A percentile compares a stretch with the other conserved stretches of the same genome.
Conservation (phyloP, 352 stramenopile species). For the Aphanomyces invadans region DNA sequence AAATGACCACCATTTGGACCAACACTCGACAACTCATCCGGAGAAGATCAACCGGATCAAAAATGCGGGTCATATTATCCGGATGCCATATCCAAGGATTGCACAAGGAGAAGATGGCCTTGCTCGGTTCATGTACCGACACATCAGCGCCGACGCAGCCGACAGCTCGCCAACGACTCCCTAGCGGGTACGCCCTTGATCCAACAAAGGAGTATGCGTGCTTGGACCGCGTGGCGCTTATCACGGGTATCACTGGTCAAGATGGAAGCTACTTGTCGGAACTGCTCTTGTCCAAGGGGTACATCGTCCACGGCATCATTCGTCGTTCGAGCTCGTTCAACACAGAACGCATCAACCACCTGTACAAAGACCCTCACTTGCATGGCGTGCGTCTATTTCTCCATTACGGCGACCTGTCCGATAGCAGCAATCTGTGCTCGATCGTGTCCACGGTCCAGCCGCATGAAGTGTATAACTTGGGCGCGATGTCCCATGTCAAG, state of each 20-base stretch:
- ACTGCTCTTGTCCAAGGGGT: slow-evolving; percentile 95
- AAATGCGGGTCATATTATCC: neutral
- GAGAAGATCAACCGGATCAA: neutral
- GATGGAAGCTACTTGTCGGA: slow-evolving; percentile 98
- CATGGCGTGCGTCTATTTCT: slow-evolving; percentile 93
- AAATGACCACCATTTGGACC: neutral
- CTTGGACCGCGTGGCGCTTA: slow-evolving; percentile 65
- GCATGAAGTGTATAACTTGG: slow-evolving; percentile 98
- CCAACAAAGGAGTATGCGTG: slow-evolving; percentile 18
- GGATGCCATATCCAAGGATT: neutral
- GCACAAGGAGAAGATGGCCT: neutral
- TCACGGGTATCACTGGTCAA: slow-evolving; percentile 98
- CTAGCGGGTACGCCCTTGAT: slow-evolving; percentile 17
- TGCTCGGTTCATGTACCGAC: neutral
- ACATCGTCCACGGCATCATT: slow-evolving; percentile 93
- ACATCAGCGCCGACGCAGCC: neutral
- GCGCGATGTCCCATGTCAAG: slow-evolving; percentile 98
- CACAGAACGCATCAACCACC: slow-evolving; percentile 96
- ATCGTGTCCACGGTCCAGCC: slow-evolving; percentile 94
- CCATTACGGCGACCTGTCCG: slow-evolving; percentile 98
- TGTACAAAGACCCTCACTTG: slow-evolving; percentile 94
- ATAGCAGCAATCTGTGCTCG: slow-evolving; percentile 94
- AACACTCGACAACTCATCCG: neutral
- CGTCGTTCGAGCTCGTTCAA: slow-evolving; percentile 98
- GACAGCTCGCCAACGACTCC: neutral